Evolutionary conservation across 768 basidiomycete genomes (phyloP).

Genomic region (Lentinula sp.): DNA sequence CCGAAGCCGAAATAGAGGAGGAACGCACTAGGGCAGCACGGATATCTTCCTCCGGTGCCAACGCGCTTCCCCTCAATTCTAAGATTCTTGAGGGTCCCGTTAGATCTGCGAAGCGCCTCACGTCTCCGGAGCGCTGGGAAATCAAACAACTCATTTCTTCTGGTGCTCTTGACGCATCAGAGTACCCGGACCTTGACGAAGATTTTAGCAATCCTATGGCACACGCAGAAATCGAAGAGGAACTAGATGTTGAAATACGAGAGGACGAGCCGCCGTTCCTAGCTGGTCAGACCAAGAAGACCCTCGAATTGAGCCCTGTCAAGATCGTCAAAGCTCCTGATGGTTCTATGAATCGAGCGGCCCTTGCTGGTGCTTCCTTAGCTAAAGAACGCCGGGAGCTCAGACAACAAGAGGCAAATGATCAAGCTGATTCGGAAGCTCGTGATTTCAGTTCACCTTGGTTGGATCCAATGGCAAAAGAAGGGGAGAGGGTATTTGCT

Average conservation of each 20-base stretch:
- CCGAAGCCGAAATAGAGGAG: constrained; percentile 89
- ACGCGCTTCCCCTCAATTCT: constrained; percentile 72
- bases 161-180: constrained; percentile 85
- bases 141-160: constrained; percentile 98
- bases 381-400: constrained; percentile 95
- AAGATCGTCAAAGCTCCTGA: constrained; percentile 99
- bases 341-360: constrained; percentile 93
- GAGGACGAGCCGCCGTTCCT: constrained; percentile 97
- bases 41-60: constrained; percentile 68
- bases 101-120: constrained; percentile 82
- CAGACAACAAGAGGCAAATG: constrained; percentile 90
- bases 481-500: constrained; percentile 82
- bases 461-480: constrained; percentile 96
- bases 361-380: constrained; percentile 86
- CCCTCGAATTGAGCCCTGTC: constrained; percentile 92
- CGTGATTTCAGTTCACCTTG: constrained; percentile 95
- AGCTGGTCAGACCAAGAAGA: constrained; percentile 92
- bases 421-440: constrained; percentile 89
- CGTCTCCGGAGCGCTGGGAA: constrained; percentile 98
- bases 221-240: constrained; percentile 89
- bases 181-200: constrained; percentile 91
- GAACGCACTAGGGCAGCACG: constrained; percentile 56
- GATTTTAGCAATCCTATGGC: constrained; percentile 72
- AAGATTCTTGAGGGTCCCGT: constrained; percentile 47
- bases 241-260: constrained; percentile 93